Percentiles rank a stretch among this genome's conserved stretches.
Conservation (phyloP, 2,329 filamentous ascomycete species). For the Venturia aucupariae region DNA sequence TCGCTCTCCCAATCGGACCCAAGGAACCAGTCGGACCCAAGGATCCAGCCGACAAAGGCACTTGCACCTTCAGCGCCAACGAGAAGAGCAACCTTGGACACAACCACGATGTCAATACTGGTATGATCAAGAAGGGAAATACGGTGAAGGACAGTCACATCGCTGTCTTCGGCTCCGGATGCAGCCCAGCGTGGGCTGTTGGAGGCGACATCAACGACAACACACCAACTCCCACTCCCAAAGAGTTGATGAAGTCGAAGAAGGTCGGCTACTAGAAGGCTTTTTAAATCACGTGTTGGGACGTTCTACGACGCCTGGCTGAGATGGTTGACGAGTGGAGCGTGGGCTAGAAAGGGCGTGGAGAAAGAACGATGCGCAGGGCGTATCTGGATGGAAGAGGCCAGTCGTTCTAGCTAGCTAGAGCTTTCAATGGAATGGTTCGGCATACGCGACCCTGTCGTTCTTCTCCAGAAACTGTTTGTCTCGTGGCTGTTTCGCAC, state of each 20-base stretch:
- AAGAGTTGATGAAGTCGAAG: neutral
- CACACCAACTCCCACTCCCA: slow-evolving; percentile 5
- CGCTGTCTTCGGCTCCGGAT: slow-evolving; percentile 2
- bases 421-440: neutral
- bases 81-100: slow-evolving; percentile 10
- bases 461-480: neutral
- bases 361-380: neutral
- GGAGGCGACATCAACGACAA: neutral
- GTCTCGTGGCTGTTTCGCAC: neutral
- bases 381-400: neutral
- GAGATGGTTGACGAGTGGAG: neutral
- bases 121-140: slow-evolving; percentile 2
- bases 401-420: neutral
- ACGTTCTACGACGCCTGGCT: neutral
- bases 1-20: neutral
- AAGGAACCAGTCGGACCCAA: neutral
- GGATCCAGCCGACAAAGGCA: too few species aligned
- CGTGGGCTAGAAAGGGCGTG: neutral
- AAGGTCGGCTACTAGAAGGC: neutral
- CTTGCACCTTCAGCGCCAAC: slow-evolving; percentile 10
- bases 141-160: neutral
- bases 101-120: slow-evolving; percentile 12
- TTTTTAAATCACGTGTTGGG: neutral
- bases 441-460: neutral
- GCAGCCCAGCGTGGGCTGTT: slow-evolving; percentile 11